Percentiles rank a stretch among this genome's conserved stretches.
Evolutionary conservation across 352 stramenopile genomes (phyloP).

Genomic region (Phytophthora quininea): DNA sequence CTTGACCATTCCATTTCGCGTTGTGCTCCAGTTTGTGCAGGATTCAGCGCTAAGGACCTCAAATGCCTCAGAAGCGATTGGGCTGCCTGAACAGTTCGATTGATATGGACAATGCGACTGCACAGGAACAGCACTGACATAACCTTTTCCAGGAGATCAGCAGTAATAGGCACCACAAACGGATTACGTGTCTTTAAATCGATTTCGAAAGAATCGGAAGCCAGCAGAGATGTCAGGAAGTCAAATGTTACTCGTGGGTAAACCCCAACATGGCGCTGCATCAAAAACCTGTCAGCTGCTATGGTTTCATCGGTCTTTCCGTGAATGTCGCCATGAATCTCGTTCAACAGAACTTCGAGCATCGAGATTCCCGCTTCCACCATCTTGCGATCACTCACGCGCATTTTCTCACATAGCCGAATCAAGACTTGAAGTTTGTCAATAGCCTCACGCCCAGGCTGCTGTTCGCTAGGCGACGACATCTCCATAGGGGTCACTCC

Average conservation of each 20-base stretch:
- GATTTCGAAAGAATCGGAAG: constrained; percentile 59
- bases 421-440: constrained; percentile 58
- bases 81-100: constrained; percentile 69
- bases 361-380: constrained; percentile 58
- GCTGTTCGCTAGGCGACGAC: constrained; percentile 13
- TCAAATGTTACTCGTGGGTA: constrained; percentile 78
- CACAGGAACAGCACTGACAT: constrained; percentile 73
- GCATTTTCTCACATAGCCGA: constrained; percentile 51
- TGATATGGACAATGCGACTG: constrained; percentile 87
- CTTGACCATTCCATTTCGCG: constrained; percentile 28
- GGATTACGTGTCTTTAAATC: constrained; percentile 75
- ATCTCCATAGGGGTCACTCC: constrained; percentile 65
- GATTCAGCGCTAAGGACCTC: constrained; percentile 1
- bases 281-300: constrained; percentile 52
- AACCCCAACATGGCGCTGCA: constrained; percentile 60
- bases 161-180: constrained; percentile 44
- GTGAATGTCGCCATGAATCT: constrained; percentile 41
- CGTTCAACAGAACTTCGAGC: constrained; percentile 63
- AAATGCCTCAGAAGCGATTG: constrained; percentile 36
- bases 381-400: constrained; percentile 54
- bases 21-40: background rate
- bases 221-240: constrained; percentile 77
- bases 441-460: constrained; percentile 16
- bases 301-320: constrained; percentile 23
- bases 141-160: constrained; percentile 52